These are phyloP conservation scores for Hemileia vastatrix DNA, from an alignment of 1,284 basidiomycete genomes.

Conservation along the genomic window DNA sequence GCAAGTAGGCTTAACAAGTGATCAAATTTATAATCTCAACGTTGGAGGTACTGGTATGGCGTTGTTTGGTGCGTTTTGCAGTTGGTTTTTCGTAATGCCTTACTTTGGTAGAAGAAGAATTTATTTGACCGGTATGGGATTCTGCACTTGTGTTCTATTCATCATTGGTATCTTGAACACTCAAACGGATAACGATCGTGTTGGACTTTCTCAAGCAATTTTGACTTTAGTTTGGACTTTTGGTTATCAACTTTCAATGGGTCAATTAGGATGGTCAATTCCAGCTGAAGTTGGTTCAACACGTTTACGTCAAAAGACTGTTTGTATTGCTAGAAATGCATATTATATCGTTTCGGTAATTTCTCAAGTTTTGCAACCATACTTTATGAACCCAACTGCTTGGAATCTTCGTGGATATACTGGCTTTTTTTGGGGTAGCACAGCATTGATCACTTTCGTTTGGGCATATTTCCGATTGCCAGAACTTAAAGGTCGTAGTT, in stretches of 20 bases:
- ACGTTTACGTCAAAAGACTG: conserved; percentile 37
- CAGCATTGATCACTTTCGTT: conserved; percentile 16
- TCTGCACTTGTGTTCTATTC: neutral
- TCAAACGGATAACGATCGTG: no score
- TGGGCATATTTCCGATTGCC: conserved; percentile 23
- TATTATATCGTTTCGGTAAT: conserved; percentile 40
- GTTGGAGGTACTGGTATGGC: no score
- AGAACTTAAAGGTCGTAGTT: conserved; percentile 24
- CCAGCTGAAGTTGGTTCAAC: conserved; percentile 42
- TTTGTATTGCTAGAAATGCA: conserved; percentile 37
- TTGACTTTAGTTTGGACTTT: conserved; percentile 31
- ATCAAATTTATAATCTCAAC: conserved; percentile 46
- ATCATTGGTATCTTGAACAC: no score
- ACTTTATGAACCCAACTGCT: conserved; percentile 13
- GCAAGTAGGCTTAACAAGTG: no score
- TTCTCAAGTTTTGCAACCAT: conserved; percentile 9
- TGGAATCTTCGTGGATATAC: conserved; percentile 13
- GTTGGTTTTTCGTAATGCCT: conserved; percentile 35
- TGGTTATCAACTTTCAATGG: no score
- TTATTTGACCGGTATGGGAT: conserved; percentile 27
- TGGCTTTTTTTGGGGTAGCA: conserved; percentile 20
- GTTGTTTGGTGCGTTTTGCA: conserved; percentile 9
- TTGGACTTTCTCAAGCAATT: conserved; percentile 25
- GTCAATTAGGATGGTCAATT: conserved; percentile 33
- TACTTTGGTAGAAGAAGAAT: conserved; percentile 35